Percentiles rank a stretch among this genome's conserved stretches.
Evolutionary conservation across 2,329 filamentous ascomycete genomes (phyloP).

Genomic region (Colletotrichum chrysophilum): DNA sequence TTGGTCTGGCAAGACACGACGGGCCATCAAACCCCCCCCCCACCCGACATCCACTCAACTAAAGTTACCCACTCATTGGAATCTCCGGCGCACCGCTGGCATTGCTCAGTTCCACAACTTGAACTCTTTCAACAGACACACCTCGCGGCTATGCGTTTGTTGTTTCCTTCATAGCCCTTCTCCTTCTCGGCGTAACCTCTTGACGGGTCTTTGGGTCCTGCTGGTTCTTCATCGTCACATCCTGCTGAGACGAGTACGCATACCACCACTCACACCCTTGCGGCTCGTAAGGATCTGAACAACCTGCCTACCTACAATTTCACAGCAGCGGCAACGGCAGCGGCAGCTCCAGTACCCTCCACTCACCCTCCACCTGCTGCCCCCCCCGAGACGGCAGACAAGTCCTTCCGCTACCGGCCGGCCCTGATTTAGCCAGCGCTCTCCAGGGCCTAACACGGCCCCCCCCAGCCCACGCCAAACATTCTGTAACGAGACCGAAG

Average conservation of each 20-base stretch:
- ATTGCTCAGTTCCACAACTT: not conserved
- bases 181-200: not conserved
- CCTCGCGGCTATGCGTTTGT: conserved; percentile 9
- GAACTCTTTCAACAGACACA: not conserved
- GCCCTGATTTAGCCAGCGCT: conserved; percentile 1
- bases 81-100: conserved; percentile 6
- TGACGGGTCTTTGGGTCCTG: not conserved
- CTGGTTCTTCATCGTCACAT: not conserved
- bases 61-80: conserved; percentile 16
- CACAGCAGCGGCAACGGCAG: not conserved
- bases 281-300: not conserved
- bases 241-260: not conserved
- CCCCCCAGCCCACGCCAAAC: conserved; percentile 18
- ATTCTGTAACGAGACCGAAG: conserved; percentile 22
- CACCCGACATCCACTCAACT: conserved; percentile 10
- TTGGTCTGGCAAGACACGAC: conserved; percentile 1
- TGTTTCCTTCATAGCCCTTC: conserved; percentile 4
- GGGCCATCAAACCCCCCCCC: not conserved
- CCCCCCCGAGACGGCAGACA: not conserved
- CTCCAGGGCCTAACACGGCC: conserved; percentile 18
- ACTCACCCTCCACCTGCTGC: not conserved
- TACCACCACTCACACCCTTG: not conserved
- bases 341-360: not conserved
- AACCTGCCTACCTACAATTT: not conserved
- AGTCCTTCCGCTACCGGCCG: conserved; percentile 13